Percentiles rank a stretch among this genome's conserved stretches.
Evolutionary conservation across 2,329 filamentous ascomycete genomes (phyloP).

Genomic region (Trichoderma cornu-damae): DNA sequence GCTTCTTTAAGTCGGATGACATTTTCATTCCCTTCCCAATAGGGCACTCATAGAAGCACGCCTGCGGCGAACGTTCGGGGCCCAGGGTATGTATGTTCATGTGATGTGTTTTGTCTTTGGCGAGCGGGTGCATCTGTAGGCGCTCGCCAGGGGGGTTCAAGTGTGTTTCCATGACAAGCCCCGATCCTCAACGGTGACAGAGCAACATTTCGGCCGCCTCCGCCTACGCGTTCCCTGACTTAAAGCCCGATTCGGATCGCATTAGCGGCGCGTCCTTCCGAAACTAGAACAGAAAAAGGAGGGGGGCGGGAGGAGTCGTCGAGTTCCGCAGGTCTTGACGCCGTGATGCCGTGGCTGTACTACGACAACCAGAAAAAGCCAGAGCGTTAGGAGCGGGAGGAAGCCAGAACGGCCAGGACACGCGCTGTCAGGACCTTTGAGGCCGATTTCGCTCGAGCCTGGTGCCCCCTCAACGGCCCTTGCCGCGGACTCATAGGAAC

Average conservation of each 20-base stretch:
- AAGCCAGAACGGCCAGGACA: neutral
- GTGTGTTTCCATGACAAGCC: neutral
- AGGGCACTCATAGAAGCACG: neutral
- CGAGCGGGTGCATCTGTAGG: neutral
- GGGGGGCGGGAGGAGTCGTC: neutral
- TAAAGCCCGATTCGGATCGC: neutral
- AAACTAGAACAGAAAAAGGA: neutral
- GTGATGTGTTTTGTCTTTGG: neutral
- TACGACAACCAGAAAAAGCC: neutral
- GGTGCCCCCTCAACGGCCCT: neutral
- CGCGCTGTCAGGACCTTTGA: no score
- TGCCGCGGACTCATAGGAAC: neutral
- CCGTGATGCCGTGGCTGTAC: neutral
- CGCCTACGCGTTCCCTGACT: neutral
- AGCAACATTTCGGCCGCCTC: neutral
- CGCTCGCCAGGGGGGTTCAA: neutral
- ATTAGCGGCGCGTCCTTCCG: conserved; percentile 3
- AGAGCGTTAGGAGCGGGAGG: neutral
- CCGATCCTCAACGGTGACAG: neutral
- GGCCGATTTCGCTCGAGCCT: neutral
- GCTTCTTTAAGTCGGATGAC: neutral
- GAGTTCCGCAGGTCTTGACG: neutral
- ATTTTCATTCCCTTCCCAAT: neutral
- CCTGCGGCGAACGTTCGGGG: neutral
- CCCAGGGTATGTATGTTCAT: neutral